Evolutionary conservation across 306 rosid species (phyloP).

Genomic region (Castanea mollissima): DNA sequence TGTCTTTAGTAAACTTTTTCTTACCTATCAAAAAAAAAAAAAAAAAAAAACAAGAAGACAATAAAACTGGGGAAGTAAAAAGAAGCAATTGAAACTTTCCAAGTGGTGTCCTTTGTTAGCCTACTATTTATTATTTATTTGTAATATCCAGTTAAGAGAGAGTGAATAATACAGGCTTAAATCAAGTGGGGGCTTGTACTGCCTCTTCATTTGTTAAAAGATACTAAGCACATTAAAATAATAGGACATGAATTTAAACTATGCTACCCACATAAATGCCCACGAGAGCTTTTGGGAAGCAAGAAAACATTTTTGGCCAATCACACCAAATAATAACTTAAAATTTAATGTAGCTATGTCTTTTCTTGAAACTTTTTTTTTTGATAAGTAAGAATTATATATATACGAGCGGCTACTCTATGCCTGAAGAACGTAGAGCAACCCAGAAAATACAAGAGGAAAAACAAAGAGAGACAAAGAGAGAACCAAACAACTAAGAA

Average conservation of each 20-base stretch:
- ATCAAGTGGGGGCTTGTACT: background rate
- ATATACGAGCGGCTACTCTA: too few relatives aligned
- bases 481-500: too few relatives aligned
- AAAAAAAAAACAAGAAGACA: too few relatives aligned
- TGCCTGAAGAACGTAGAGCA: too few relatives aligned
- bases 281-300: background rate
- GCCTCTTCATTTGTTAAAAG: background rate
- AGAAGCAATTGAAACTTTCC: background rate
- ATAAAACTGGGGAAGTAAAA: too few relatives aligned
- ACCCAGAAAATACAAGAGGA: too few relatives aligned
- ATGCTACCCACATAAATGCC: background rate
- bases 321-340: background rate
- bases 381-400: too few relatives aligned
- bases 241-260: background rate
- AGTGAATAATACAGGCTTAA: background rate
- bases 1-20: too few relatives aligned
- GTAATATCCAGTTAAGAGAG: background rate
- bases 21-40: too few relatives aligned
- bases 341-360: background rate
- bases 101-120: background rate
- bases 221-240: background rate
- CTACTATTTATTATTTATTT: background rate
- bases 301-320: background rate
- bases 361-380: background rate
- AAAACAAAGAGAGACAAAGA: too few relatives aligned